Evolutionary conservation across 441 rosid species (phyloP).

Genomic region (Euphorbia corollata): DNA sequence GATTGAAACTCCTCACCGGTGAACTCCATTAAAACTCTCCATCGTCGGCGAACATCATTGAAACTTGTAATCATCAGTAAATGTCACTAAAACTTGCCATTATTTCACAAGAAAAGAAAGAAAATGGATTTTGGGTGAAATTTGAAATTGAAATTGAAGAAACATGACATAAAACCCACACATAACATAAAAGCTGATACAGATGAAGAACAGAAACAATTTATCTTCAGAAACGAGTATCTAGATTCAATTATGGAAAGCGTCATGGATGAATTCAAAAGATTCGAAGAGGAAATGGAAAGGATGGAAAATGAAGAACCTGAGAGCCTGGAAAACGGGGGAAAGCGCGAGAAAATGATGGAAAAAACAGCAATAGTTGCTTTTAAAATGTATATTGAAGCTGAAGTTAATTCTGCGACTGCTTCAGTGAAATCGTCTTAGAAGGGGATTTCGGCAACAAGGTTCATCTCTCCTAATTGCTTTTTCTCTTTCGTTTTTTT

Average conservation of each 20-base stretch:
- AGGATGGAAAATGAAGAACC: conserved; percentile 26
- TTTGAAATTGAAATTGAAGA: too few relatives aligned
- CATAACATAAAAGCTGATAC: too few relatives aligned
- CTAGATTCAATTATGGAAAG: conserved; percentile 67
- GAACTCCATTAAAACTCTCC: too few relatives aligned
- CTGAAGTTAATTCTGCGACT: conserved; percentile 66
- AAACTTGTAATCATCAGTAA: too few relatives aligned
- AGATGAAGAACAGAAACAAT: too few relatives aligned
- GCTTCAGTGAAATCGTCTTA: conserved; percentile 72
- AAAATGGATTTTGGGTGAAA: too few relatives aligned
- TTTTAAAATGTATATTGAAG: conserved; percentile 59
- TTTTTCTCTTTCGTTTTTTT: background rate
- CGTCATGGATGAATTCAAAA: conserved; percentile 66
- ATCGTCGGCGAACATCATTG: too few relatives aligned
- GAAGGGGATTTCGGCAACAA: conserved; percentile 52
- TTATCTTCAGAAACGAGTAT: conserved; percentile 14
- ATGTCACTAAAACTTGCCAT: too few relatives aligned
- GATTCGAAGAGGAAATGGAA: conserved; percentile 73
- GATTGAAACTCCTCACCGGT: too few relatives aligned
- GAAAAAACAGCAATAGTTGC: conserved; percentile 58
- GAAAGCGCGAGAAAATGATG: conserved; percentile 42
- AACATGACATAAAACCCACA: too few relatives aligned
- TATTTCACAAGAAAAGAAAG: too few relatives aligned
- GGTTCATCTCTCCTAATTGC: conserved; percentile 62
- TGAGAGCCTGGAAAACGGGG: conserved; percentile 25